Evolutionary conservation across 352 stramenopile genomes (phyloP), one percentile per base, ranked within the genome.

Genomic region (Pythium rishiriense): DNA sequence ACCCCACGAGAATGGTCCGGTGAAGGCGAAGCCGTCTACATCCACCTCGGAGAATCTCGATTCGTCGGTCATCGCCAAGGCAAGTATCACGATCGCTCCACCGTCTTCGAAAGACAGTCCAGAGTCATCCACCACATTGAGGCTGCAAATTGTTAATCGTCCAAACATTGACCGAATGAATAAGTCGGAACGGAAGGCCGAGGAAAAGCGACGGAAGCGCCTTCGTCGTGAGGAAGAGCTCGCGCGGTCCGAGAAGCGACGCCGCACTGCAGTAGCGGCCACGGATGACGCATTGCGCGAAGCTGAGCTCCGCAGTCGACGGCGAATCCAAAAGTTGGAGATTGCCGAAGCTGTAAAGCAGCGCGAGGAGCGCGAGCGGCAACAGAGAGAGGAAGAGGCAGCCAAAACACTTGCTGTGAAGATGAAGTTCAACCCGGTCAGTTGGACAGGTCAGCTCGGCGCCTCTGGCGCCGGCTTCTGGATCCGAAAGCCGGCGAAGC

Each of bases 121-220:
- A 6, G 47, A 47, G 28, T 52, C 64, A 25, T 64, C 64, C 19
- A 90, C 81, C 2, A 80, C 81, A 2, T 61, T 93, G 5, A 85
- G 86, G 48, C 61, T 93, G 22, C 76, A 85, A 49, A 73, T 91
- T n/a, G 83, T 87, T 58, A 88, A 74, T 35, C 82, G 81, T 47
- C 69, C 73, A 10, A 89, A 79, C 35, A 67, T 90, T 58, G 81
- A 91, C 26, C 78, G 80, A 9, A 90, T 91, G 80, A 93, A 85
- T 64, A 95, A 95, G 33, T 85, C 81, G 45, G 85, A 94, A 67
- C 87, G 87, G 22, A 95, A 95, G 49, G 82, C 85, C 4, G 87
- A 95, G 72, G 85, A 95, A 61, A 91, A 92, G 62, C 75, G 81
- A 10, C 85, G 85, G 26, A 95, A 94, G 58, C 81, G 81, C 21